A percentile compares a stretch with the other conserved stretches of the same genome.
phyloP scores from a whole-genome alignment of 2,329 filamentous ascomycete genomes.

The Ophiostoma quercus region DNA sequence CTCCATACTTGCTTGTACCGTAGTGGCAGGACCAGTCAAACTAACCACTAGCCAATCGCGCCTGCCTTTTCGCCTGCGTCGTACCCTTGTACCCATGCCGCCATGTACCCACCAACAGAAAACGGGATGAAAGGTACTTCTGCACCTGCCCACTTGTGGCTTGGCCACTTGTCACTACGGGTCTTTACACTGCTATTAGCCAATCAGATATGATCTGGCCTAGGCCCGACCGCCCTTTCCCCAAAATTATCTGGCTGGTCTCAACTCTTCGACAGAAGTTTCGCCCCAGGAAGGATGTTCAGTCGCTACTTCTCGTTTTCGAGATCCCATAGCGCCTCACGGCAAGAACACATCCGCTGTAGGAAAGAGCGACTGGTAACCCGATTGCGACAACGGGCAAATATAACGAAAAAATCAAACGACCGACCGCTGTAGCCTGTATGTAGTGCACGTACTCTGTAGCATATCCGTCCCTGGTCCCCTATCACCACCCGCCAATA shows the following conservation, averaged over 20 bases:
- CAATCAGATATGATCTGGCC: neutral
- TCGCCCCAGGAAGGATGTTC: neutral
- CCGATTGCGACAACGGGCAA: neutral
- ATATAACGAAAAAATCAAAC: neutral
- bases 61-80: conserved; percentile 1
- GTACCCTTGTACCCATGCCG: conserved; percentile 12
- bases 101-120: neutral
- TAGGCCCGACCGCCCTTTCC: conserved; percentile 13
- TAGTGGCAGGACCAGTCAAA: conserved; percentile 11
- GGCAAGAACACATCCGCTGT: neutral
- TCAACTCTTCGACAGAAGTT: neutral
- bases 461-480: neutral
- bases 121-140: conserved; percentile 3
- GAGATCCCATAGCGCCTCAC: neutral
- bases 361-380: neutral
- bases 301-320: conserved; percentile 8
- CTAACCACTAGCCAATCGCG: neutral
- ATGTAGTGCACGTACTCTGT: neutral
- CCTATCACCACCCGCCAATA: neutral
- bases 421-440: neutral
- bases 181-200: neutral
- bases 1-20: neutral
- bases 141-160: neutral
- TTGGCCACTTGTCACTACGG: conserved; percentile 10
- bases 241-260: conserved; percentile 1